Conservation (phyloP, 129 eudicot species). For the Silybum marianum region DNA sequence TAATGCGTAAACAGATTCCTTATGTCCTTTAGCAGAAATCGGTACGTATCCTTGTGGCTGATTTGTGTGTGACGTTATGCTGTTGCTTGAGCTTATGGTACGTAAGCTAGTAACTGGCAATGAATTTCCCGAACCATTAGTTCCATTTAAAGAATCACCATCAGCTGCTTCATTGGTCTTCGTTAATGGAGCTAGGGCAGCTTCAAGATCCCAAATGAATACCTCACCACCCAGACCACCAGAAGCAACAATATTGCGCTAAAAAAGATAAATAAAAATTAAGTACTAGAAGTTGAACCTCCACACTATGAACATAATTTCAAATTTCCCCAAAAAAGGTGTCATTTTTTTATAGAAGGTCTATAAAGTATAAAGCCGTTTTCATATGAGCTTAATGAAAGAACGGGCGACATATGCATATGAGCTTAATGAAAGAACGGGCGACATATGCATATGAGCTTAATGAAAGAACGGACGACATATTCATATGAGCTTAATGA, state of each 20-base stretch:
- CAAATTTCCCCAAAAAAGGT: background rate
- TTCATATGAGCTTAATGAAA: background rate
- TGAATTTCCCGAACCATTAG: constrained; percentile 52
- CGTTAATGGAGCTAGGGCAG: constrained; percentile 66
- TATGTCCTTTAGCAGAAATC: constrained; percentile 86
- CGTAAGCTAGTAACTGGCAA: constrained; percentile 62
- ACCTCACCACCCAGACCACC: constrained; percentile 97
- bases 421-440: too few species aligned
- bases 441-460: too few species aligned
- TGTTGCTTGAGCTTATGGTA: constrained; percentile 73
- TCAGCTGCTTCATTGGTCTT: constrained; percentile 54
- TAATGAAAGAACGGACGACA: background rate
- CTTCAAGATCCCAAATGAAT: constrained; percentile 92
- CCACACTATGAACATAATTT: background rate
- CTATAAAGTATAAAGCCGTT: constrained; percentile 12
- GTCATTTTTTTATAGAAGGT: background rate
- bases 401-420: background rate
- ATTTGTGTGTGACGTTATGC: constrained; percentile 62
- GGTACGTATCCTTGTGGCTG: constrained; percentile 78
- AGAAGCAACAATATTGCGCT: constrained; percentile 81
- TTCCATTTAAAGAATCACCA: constrained; percentile 61
- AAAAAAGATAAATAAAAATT: background rate
- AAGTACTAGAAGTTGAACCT: constrained; percentile 14
- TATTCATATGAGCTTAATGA: background rate
- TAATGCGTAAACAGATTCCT: constrained; percentile 94